phyloP scores from a whole-genome alignment of 1,284 basidiomycete species.

The Athelia sp. region DNA sequence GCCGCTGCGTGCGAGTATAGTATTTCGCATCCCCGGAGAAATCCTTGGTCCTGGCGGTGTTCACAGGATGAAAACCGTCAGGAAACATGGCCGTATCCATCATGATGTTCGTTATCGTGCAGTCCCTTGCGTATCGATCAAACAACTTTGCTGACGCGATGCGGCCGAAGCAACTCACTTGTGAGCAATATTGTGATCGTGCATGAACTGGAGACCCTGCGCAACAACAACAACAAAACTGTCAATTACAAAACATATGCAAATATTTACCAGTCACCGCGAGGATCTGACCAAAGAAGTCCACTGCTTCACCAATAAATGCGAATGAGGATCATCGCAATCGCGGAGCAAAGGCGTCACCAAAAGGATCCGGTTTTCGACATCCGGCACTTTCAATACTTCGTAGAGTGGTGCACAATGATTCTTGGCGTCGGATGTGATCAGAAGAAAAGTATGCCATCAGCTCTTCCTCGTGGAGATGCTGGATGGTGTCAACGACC shows the following conservation, averaged over 20 bases:
- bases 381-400: conserved; percentile 6
- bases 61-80: background rate
- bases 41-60: background rate
- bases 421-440: conserved; percentile 8
- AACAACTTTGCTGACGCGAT: background rate
- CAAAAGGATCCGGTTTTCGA: conserved; percentile 5
- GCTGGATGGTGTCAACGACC: background rate
- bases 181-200: background rate
- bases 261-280: background rate
- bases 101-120: background rate
- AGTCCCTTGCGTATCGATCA: background rate
- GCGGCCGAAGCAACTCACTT: background rate
- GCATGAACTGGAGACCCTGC: conserved; percentile 1
- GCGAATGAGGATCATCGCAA: conserved; percentile 6
- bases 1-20: background rate
- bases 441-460: conserved; percentile 4
- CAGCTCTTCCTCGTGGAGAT: conserved; percentile 8
- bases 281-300: conserved; percentile 9
- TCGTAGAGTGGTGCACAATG: conserved; percentile 12
- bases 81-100: background rate
- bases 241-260: background rate
- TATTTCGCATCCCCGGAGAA: background rate
- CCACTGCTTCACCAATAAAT: conserved; percentile 10
- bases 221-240: background rate
- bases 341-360: conserved; percentile 11